Percentiles rank a stretch among this genome's conserved stretches.
Evolutionary conservation across 164 flowering plant genomes (phyloP).

Genomic region (Houttuynia cordata): DNA sequence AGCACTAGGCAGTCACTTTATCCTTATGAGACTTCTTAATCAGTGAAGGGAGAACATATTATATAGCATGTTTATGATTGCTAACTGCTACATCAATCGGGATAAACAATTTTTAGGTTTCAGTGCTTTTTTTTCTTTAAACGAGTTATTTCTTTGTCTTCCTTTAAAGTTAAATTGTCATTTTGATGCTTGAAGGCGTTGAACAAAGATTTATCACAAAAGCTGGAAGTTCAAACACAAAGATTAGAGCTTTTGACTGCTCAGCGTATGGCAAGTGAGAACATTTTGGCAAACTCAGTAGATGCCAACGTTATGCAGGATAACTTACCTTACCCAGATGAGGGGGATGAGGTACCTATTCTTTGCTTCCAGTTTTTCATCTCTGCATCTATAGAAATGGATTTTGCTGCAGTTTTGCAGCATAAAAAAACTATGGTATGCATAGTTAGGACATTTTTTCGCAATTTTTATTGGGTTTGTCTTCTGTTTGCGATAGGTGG

Average conservation of each 20-base stretch:
- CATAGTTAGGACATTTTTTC: not conserved
- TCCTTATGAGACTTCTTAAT: not conserved
- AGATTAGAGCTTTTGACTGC: conserved; percentile 89
- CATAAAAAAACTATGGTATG: not conserved
- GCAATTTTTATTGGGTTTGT: not conserved
- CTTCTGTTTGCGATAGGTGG: conserved; percentile 41
- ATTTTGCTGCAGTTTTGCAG: too few species aligned
- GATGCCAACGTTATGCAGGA: conserved; percentile 32
- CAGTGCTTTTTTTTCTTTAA: not conserved
- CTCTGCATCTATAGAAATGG: too few species aligned
- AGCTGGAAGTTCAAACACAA: conserved; percentile 87
- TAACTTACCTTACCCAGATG: conserved; percentile 51
- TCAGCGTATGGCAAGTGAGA: conserved; percentile 64
- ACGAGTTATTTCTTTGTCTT: too few species aligned
- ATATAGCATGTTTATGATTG: not conserved
- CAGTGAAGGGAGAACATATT: not conserved
- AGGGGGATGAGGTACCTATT: conserved; percentile 88
- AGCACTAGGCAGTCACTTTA: not conserved
- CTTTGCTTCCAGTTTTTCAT: not conserved
- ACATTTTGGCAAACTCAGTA: conserved; percentile 23
- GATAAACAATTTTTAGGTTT: not conserved
- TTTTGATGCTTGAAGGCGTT: conserved; percentile 42
- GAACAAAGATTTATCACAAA: conserved; percentile 75
- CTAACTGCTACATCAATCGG: not conserved
- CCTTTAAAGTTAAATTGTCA: not conserved